phyloP scores from a whole-genome alignment of 2,329 filamentous ascomycete genomes.

The Acarospora socialis region DNA sequence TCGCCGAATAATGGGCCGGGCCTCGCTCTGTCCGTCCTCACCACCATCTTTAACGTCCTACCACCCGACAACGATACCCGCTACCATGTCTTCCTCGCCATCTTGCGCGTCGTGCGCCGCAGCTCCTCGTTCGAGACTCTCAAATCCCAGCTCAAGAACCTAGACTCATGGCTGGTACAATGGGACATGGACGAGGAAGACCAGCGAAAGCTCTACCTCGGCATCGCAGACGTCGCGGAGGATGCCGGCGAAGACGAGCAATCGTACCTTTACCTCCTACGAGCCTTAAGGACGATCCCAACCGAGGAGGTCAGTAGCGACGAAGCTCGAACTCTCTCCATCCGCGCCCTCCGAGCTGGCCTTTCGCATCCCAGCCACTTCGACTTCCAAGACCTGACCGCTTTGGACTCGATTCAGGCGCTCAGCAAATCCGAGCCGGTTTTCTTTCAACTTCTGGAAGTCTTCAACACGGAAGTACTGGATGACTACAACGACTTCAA shows the following conservation, averaged over 20 bases:
- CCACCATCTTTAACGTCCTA: conserved; percentile 93
- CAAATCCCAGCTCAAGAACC: conserved; percentile 65
- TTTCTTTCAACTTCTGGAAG: conserved; percentile 84
- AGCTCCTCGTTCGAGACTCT: conserved; percentile 70
- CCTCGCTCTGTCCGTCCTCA: conserved; percentile 77
- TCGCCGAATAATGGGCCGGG: conserved; percentile 74
- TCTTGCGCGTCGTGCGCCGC: conserved; percentile 66
- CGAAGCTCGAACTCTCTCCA: conserved; percentile 44
- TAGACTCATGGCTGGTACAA: conserved; percentile 65
- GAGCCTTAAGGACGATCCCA: conserved; percentile 67
- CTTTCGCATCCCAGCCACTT: conserved; percentile 52
- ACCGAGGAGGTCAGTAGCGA: conserved; percentile 38
- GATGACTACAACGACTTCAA: conserved; percentile 95
- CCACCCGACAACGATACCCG: conserved; percentile 60
- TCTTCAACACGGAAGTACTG: conserved; percentile 86
- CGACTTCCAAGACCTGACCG: conserved; percentile 59
- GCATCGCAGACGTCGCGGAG: conserved; percentile 65
- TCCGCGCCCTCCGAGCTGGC: conserved; percentile 53
- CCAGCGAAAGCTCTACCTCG: conserved; percentile 69
- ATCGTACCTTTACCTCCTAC: conserved; percentile 56
- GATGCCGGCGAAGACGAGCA: conserved; percentile 65
- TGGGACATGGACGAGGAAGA: conserved; percentile 78
- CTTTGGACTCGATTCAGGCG: conserved; percentile 66
- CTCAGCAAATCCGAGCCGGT: conserved; percentile 71
- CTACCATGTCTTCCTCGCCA: conserved; percentile 80